These are phyloP conservation scores for Yamadazyma scolyti DNA, from an alignment of 805 yeast genomes.

Conservation along the genomic window DNA sequence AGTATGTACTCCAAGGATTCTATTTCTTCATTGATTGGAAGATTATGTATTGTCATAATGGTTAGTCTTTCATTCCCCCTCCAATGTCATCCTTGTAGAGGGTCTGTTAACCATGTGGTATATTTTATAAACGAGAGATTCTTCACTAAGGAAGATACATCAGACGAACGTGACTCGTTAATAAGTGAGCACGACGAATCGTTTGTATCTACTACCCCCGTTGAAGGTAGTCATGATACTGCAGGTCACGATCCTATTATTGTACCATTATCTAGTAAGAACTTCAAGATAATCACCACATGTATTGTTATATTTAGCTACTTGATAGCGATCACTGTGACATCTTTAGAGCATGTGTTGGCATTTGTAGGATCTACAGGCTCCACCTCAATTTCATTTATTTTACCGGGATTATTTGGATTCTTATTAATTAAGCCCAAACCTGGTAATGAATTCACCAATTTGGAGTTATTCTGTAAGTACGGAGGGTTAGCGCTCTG, in stretches of 20 bases:
- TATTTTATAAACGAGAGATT: conserved; percentile 9
- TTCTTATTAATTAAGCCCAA: conserved; percentile 48
- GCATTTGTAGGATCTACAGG: conserved; percentile 83
- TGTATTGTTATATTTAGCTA: conserved; percentile 47
- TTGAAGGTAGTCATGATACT: conserved; percentile 45
- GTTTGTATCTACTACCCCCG: conserved; percentile 40
- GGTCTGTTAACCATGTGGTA: conserved; percentile 62
- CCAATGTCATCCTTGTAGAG: conserved; percentile 78
- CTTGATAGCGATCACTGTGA: conserved; percentile 52
- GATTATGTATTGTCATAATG: conserved; percentile 64
- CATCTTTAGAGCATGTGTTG: conserved; percentile 64
- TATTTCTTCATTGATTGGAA: conserved; percentile 48
- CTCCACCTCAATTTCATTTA: conserved; percentile 73
- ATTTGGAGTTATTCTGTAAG: conserved; percentile 28
- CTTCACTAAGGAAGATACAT: not conserved
- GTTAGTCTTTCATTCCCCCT: conserved; percentile 74
- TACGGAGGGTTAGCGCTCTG: conserved; percentile 42
- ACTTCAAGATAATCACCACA: conserved; percentile 49
- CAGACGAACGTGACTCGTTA: conserved; percentile 11
- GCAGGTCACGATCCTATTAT: conserved; percentile 45
- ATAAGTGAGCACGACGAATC: conserved; percentile 25
- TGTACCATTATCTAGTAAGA: conserved; percentile 45
- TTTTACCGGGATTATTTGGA: conserved; percentile 76
- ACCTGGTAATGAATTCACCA: conserved; percentile 21
- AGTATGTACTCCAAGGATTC: conserved; percentile 59